Evolutionary conservation across 2,329 filamentous ascomycete genomes (phyloP).

Genomic region (Fusarium piperis): DNA sequence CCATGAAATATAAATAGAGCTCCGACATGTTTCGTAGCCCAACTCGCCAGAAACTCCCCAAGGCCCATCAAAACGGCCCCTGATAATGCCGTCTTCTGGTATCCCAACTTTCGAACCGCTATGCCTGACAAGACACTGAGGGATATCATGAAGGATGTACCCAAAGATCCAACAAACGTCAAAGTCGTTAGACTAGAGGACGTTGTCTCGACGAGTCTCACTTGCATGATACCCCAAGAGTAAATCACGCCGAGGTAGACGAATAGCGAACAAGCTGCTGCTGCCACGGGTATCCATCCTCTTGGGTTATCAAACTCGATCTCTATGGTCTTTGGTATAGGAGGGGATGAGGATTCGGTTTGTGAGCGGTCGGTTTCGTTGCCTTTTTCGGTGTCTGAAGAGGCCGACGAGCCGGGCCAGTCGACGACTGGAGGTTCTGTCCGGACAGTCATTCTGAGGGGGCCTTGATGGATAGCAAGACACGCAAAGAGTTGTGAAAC

Average conservation of each 20-base stretch:
- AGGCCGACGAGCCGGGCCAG: neutral
- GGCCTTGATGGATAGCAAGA: neutral
- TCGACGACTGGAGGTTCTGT: neutral
- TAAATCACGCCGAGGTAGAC: constrained; percentile 46
- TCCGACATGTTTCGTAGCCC: constrained; percentile 35
- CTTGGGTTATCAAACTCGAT: constrained; percentile 22
- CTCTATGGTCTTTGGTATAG: neutral
- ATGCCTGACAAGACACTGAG: constrained; percentile 34
- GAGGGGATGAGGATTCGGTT: neutral
- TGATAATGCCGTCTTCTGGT: constrained; percentile 35
- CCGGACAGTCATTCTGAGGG: neutral
- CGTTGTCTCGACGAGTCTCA: constrained; percentile 39
- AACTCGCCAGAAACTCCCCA: constrained; percentile 44
- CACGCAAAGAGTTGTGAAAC: neutral
- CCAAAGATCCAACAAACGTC: constrained; percentile 44
- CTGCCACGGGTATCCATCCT: constrained; percentile 32
- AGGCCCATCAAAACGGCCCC: constrained; percentile 43
- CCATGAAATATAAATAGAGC: constrained; percentile 42
- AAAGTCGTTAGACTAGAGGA: constrained; percentile 39
- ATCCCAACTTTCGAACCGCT: constrained; percentile 35
- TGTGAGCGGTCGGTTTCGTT: constrained; percentile 6
- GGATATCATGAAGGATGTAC: constrained; percentile 41
- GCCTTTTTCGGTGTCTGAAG: constrained; percentile 25
- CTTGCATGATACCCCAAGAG: constrained; percentile 46
- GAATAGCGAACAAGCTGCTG: constrained; percentile 38